Evolutionary conservation across 305 asterid species (phyloP), one percentile per base, ranked within the genome.

Genomic region (Solanum hybrid): DNA sequence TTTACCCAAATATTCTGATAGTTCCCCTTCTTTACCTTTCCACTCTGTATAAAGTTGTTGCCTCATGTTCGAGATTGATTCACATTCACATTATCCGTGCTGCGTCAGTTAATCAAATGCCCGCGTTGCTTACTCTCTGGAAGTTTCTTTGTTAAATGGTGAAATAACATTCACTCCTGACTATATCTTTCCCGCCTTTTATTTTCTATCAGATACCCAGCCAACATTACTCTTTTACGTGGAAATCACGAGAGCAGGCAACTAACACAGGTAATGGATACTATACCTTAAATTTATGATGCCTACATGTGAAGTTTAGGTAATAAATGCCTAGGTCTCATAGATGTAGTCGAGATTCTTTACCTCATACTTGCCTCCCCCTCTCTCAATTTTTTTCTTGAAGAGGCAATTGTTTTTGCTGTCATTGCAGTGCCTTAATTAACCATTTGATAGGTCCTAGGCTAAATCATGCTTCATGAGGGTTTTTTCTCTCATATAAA

Each of bases 161-260:
- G 86, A 31, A 42, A 46, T 29, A 24, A 12, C 12, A 31, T 81
- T 31, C 64, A 67, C 71, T 84, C 20, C 10, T 90, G 28, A 86
- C 89, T 86, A 74, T 69, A 81, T 87, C 22, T 57, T 82, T 34
- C 78, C 57, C 83, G 24, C 46, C 88, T 89, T 91, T 36, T 89
- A 71, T 91, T 90, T 91, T 36, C 89, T 91, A n/a, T 90, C 93
- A 97, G 99, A 94, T 95, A 95, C 89, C 99, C 99, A 89, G 98
- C 99, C 89, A 94, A 96, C 93, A 97, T 97, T 89, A 97, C 99
- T 82, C 96, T 97, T 85, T 95, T 97, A 39, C 99, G 98, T 86
- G 99, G 99, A 90, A 97, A 97, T 94, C 99, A 97, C 83, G 99
- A 97, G 90, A 97, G 99, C 96, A 93, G 99, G 94, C 99, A 97